phyloP scores from a whole-genome alignment of 2,329 filamentous ascomycete genomes.

The Emericellopsis atlantica region DNA sequence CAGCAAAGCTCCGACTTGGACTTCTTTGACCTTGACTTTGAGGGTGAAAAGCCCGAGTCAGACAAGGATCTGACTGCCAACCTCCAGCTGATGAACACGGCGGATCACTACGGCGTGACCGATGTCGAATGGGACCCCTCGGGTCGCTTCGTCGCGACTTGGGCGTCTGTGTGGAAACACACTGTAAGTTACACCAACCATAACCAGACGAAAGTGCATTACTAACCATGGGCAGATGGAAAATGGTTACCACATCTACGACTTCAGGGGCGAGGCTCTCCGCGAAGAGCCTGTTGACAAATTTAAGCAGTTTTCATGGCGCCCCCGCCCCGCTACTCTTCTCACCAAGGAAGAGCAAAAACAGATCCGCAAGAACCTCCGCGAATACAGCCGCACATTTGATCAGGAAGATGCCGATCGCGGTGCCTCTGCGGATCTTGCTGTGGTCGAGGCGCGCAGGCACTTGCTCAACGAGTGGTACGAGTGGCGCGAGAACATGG shows the following conservation, averaged over 20 bases:
- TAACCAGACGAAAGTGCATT: too few relatives aligned
- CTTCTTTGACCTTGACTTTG: slow-evolving; percentile 96
- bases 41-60: slow-evolving; percentile 86
- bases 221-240: slow-evolving; percentile 60
- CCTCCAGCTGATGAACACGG: slow-evolving; percentile 84
- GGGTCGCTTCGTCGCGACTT: slow-evolving; percentile 85
- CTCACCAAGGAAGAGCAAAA: slow-evolving; percentile 96
- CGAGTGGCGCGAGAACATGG: slow-evolving; percentile 65
- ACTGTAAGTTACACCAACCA: slow-evolving; percentile 46
- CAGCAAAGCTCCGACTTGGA: slow-evolving; percentile 91
- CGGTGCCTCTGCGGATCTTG: slow-evolving; percentile 85
- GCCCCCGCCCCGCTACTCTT: slow-evolving; percentile 80
- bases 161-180: slow-evolving; percentile 93
- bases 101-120: slow-evolving; percentile 94
- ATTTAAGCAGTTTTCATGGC: slow-evolving; percentile 97
- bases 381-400: slow-evolving; percentile 89
- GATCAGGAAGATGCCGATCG: slow-evolving; percentile 92
- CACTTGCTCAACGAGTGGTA: slow-evolving; percentile 79
- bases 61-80: slow-evolving; percentile 94
- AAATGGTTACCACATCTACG: slow-evolving; percentile 97
- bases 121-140: slow-evolving; percentile 98
- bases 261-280: slow-evolving; percentile 82
- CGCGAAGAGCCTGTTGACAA: slow-evolving; percentile 88
- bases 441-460: slow-evolving; percentile 80
- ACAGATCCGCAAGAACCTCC: slow-evolving; percentile 92